phyloP scores from a whole-genome alignment of 2,329 filamentous ascomycete genomes.

The Fusarium verrucosum region DNA sequence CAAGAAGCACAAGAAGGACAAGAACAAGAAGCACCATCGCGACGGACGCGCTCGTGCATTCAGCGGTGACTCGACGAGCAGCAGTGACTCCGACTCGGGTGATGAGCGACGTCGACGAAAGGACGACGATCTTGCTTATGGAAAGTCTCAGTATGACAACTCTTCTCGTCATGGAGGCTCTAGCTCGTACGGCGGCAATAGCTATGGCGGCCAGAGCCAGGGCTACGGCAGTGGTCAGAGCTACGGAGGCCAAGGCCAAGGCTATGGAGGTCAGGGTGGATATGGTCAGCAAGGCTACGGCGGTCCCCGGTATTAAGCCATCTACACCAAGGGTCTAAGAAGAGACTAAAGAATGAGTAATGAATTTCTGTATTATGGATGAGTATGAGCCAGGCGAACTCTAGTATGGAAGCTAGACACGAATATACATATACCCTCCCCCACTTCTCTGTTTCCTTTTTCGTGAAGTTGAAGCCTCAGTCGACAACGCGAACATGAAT shows the following conservation, averaged over 20 bases:
- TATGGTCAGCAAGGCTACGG: constrained; percentile 1
- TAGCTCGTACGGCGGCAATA: not conserved
- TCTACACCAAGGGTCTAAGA: not conserved
- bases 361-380: not conserved
- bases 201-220: not conserved
- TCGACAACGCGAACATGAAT: too few relatives aligned
- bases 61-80: constrained; percentile 38
- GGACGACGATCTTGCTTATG: constrained; percentile 24
- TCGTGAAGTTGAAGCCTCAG: not conserved
- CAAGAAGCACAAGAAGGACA: constrained; percentile 45
- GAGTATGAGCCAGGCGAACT: not conserved
- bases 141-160: constrained; percentile 19
- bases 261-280: not conserved
- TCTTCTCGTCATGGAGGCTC: constrained; percentile 4
- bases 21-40: constrained; percentile 39
- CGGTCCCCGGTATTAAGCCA: not conserved
- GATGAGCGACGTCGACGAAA: constrained; percentile 31
- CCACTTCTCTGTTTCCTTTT: not conserved
- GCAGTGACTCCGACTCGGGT: constrained; percentile 40
- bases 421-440: not conserved
- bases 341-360: not conserved
- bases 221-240: constrained; percentile 1
- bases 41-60: constrained; percentile 34
- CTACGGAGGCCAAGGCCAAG: not conserved
- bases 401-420: not conserved